Percentiles rank a stretch among this genome's conserved stretches.
Evolutionary conservation across 805 yeast species (phyloP).

Genomic region (Spencermartinsiella europaea): DNA sequence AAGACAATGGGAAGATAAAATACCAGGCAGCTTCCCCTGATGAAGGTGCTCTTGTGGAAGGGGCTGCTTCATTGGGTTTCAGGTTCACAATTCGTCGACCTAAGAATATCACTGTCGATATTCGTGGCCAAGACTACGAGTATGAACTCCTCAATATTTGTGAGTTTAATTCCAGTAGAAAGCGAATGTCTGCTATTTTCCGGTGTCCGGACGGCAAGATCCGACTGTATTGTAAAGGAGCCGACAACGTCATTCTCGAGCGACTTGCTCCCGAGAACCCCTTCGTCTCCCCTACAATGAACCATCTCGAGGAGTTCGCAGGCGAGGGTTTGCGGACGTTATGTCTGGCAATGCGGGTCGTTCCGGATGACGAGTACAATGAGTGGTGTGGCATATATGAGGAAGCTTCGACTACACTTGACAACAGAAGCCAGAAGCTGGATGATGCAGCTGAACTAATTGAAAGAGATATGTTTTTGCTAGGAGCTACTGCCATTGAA

Average conservation of each 20-base stretch:
- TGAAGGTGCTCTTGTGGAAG: constrained; percentile 97
- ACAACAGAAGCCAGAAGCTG: constrained; percentile 64
- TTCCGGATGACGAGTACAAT: constrained; percentile 71
- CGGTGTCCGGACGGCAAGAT: constrained; percentile 92
- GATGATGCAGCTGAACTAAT: constrained; percentile 88
- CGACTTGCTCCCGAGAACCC: constrained; percentile 66
- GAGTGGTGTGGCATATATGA: constrained; percentile 64
- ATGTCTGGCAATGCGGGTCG: constrained; percentile 81
- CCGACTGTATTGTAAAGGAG: constrained; percentile 90
- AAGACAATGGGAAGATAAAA: constrained; percentile 47
- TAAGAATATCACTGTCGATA: constrained; percentile 62
- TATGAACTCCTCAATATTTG: constrained; percentile 85
- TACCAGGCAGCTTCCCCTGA: constrained; percentile 99
- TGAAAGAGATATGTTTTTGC: constrained; percentile 68
- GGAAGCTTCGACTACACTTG: constrained; percentile 77
- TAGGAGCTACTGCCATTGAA: constrained; percentile 98
- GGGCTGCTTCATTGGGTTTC: constrained; percentile 87
- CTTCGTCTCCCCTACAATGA: constrained; percentile 74
- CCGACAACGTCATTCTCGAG: constrained; percentile 92
- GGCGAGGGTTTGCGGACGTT: constrained; percentile 92
- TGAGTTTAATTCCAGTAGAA: constrained; percentile 95
- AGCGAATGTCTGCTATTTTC: constrained; percentile 94
- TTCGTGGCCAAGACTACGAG: constrained; percentile 46
- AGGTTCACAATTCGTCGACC: constrained; percentile 83
- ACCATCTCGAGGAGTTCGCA: constrained; percentile 94